These are phyloP conservation scores for Aureobasidium musti DNA, from an alignment of 2,329 filamentous ascomycete species.

Conservation along the genomic window DNA sequence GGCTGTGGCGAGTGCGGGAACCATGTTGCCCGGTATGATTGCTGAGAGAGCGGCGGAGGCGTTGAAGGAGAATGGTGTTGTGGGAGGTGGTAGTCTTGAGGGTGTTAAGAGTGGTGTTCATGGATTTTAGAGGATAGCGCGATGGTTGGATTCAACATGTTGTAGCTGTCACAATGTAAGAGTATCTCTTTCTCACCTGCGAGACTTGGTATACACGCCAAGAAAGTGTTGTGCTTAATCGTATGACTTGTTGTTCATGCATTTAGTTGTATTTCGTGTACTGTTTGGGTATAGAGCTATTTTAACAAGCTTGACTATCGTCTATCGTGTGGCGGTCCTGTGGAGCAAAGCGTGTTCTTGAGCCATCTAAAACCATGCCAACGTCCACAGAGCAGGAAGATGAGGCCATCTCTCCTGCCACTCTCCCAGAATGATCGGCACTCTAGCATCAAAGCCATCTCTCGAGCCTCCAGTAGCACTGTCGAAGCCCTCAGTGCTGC, in stretches of 20 bases:
- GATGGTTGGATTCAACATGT: too few species aligned
- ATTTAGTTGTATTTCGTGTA: too few species aligned
- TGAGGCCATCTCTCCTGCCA: conserved; percentile 97
- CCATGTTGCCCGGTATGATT: conserved; percentile 27
- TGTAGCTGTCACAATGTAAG: neutral
- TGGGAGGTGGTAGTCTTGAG: conserved; percentile 11
- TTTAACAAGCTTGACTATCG: neutral
- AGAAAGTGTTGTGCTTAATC: too few species aligned
- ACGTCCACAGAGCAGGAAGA: conserved; percentile 86
- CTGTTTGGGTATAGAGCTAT: neutral
- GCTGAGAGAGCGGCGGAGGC: conserved; percentile 21
- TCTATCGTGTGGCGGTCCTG: neutral
- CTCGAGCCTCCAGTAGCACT: conserved; percentile 50
- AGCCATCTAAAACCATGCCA: conserved; percentile 77
- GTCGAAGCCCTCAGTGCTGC: conserved; percentile 72
- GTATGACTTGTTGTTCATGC: too few species aligned
- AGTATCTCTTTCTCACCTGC: neutral
- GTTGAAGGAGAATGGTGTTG: conserved; percentile 29
- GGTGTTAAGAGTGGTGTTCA: conserved; percentile 15
- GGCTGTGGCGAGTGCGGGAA: conserved; percentile 23
- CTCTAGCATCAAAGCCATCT: conserved; percentile 83
- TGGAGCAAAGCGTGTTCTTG: neutral
- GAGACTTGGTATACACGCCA: too few species aligned
- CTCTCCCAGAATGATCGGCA: conserved; percentile 84
- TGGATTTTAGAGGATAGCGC: neutral